A percentile compares a stretch with the other conserved stretches of the same genome.
These are phyloP conservation scores for Diaporthe caulivora DNA, from an alignment of 2,329 filamentous ascomycete genomes.

Conservation along the genomic window DNA sequence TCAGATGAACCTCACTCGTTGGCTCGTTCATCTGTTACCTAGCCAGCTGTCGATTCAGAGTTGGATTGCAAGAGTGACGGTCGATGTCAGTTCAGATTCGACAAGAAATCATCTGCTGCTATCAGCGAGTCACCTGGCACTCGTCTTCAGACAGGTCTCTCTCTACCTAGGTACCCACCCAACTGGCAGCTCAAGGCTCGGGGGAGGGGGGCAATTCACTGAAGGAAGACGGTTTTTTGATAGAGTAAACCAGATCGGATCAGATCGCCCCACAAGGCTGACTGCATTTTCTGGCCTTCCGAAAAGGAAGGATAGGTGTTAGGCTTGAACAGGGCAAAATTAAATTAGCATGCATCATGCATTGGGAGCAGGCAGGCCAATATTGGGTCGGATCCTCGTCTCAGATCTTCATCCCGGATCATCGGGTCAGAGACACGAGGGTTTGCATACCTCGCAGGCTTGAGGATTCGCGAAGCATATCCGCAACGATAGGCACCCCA, in stretches of 20 bases:
- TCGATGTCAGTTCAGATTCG: neutral
- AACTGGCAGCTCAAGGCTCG: too few species aligned
- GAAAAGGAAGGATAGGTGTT: neutral
- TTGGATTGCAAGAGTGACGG: too few species aligned
- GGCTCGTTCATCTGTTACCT: neutral
- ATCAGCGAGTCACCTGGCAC: neutral
- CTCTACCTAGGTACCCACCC: too few species aligned
- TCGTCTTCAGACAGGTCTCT: neutral
- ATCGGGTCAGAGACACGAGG: neutral
- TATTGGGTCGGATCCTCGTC: neutral
- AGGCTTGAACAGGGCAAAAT: neutral
- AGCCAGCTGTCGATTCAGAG: neutral
- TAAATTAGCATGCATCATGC: neutral
- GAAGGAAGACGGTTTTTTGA: neutral
- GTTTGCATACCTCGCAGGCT: neutral
- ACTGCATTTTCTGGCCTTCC: neutral
- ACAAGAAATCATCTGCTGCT: neutral
- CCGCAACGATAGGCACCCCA: neutral
- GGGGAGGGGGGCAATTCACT: neutral
- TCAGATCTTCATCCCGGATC: conserved; percentile 5
- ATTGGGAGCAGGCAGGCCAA: neutral
- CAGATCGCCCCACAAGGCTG: neutral
- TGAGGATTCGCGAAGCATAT: neutral
- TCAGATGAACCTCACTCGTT: conserved; percentile 2
- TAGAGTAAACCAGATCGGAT: neutral